Evolutionary conservation across 1,139 yeast genomes (phyloP).

Genomic region (Kodamaea fungicola): DNA sequence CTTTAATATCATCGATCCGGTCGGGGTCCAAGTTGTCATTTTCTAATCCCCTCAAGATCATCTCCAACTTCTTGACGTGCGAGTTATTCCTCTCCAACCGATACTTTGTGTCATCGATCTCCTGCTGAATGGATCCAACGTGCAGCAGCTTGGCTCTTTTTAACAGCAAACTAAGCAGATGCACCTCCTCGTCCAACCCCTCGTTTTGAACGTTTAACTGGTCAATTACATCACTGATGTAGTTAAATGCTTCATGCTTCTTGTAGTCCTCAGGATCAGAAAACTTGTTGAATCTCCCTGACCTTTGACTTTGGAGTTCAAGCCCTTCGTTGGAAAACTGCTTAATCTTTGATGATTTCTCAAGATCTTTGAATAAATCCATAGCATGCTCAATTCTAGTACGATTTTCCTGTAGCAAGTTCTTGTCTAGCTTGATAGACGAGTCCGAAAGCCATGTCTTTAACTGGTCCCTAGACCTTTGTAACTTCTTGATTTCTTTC

Average conservation of each 20-base stretch:
- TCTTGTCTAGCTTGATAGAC: conserved; percentile 87
- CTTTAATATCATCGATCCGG: conserved; percentile 73
- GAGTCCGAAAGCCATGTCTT: conserved; percentile 93
- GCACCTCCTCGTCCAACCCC: conserved; percentile 72
- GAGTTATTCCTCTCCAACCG: conserved; percentile 71
- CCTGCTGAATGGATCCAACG: conserved; percentile 37
- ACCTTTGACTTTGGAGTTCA: conserved; percentile 52
- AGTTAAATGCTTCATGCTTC: conserved; percentile 70
- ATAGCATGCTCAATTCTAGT: conserved; percentile 84
- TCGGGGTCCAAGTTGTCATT: conserved; percentile 84
- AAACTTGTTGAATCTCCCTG: conserved; percentile 19
- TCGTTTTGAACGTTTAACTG: conserved; percentile 84
- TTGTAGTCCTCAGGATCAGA: conserved; percentile 72
- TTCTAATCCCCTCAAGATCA: conserved; percentile 71
- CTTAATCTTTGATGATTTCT: conserved; percentile 90
- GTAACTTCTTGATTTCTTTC: conserved; percentile 93
- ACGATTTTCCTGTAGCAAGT: conserved; percentile 70
- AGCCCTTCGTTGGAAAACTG: conserved; percentile 95
- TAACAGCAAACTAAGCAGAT: conserved; percentile 43
- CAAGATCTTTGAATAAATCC: conserved; percentile 96
- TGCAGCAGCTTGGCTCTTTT: conserved; percentile 53
- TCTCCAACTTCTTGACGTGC: conserved; percentile 78
- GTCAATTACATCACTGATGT: conserved; percentile 71
- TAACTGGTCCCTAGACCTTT: conserved; percentile 91
- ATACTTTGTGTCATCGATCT: conserved; percentile 61